Evolutionary conservation across 805 yeast genomes (phyloP), one percentile per base, ranked within the genome.

Genomic region (Scheffersomyces spartinae): DNA sequence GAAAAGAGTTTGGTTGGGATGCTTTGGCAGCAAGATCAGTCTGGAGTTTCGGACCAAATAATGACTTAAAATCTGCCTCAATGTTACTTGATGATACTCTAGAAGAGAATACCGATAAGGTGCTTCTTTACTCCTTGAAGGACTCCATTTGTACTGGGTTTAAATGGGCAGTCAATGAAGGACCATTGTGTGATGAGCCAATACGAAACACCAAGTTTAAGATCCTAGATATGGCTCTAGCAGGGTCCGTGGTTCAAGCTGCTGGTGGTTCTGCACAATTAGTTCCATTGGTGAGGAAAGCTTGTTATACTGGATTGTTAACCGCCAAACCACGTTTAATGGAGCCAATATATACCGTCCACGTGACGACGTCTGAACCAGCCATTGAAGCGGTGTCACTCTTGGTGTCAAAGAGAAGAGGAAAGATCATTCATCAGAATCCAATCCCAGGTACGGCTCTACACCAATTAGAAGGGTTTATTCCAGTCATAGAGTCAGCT

Each of bases 161-260:
- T 52, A 65, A 68, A 39, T 81, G 94, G 91, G 77, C 79, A 3
- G 61, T 70, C 0, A 61, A 71, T 29, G 94, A 82, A 40, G 98
- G 98, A 0, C 98, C 99, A 0, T 55, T 91, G n/a, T 74, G 93
- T 33, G 94, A 80, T 32, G 95, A 84, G 43, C 76, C 81, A 0
- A 61, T 91, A 5, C 55, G 81, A 27, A 68, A 74, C 27, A 71
- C 76, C 5, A 73, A 69, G 34, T 84, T 91, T 49, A 71, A 72
- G 28, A 62, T 91, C 20, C 59, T 83, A 24, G 82, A 75, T 29
- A 68, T 71, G 1, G 52, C 55, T 0, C 40, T 80, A 3, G 63
- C 77, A 5, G 49, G 59, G 0, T 64, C 66, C 15, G 54, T 60
- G 4, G 37, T 62, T 2, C 70, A 64, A 20, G 51, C 75, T 21